Evolutionary conservation across 2,329 filamentous ascomycete genomes (phyloP), one percentile per base, ranked within the genome.

Genomic region (Drechslerella stenobrocha): DNA sequence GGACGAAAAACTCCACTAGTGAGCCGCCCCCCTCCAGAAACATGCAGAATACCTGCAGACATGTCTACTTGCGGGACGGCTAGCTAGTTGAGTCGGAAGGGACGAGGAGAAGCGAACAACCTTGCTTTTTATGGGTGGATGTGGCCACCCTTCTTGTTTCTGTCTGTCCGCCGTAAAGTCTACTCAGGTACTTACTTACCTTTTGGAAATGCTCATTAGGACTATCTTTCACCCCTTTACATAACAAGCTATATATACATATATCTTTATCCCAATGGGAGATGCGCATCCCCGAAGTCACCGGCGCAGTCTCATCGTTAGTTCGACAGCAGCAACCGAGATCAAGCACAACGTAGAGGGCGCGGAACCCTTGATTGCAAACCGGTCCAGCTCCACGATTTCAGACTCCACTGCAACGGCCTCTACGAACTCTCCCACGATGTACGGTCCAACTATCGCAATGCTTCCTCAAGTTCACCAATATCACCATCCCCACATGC

Each of bases 271-370:
- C 55, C 63, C 50, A 69, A 69, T 69, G 64, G 64, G 64, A 69
- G 64, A 69, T 69, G 64, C 37, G 47, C 57, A 69, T 22, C 57
- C 47, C 52, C 45, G 64, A 52, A 63, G 47, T 61, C 64, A 61
- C 64, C 56, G 64, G 58, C 64, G 64, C 40, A 69, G 58, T 63
- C 64, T 69, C 45, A 69, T 69, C 40, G 64, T 69, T 48, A 69
- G 57, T 35, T 69, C 64, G 58, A 63, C 56, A 45, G 53, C 42
- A 63, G 64, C 52, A 52, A 58, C 64, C 42, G 64, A 69, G 34
- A 67, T 67, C 15, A 69, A 69, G 44, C 46, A 69, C n/a, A 69
- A 58, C 34, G 52, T 67, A 55, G 63, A 56, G 51, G 55, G 52
- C 8, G 50, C 46, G 37, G 63, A 60, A 47, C 55, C 47, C 44